Evolutionary conservation across 352 stramenopile genomes (phyloP).

Genomic region (Globisporangium nagaii): DNA sequence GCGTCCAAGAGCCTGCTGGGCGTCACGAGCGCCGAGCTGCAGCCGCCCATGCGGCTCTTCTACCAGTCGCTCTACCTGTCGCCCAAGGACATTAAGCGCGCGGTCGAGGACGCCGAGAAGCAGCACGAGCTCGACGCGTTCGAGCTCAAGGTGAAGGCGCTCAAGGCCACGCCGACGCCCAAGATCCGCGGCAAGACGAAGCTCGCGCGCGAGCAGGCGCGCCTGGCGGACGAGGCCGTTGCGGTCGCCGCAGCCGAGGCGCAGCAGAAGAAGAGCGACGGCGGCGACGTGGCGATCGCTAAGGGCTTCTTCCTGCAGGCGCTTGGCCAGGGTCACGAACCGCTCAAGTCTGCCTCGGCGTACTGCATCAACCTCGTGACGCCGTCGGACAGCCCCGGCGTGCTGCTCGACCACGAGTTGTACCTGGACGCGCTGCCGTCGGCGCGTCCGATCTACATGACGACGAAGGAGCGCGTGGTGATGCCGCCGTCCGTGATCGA

Average conservation of each 20-base stretch:
- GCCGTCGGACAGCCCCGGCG: slow-evolving; percentile 46
- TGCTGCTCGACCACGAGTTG: slow-evolving; percentile 66
- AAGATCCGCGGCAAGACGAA: slow-evolving; percentile 12
- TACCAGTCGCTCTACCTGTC: slow-evolving; percentile 79
- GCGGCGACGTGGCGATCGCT: slow-evolving; percentile 24
- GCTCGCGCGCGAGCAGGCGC: slow-evolving; percentile 3
- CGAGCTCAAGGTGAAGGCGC: slow-evolving; percentile 2
- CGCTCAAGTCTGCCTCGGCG: slow-evolving; percentile 38
- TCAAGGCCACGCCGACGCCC: slow-evolving; percentile 14
- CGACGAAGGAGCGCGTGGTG: slow-evolving; percentile 23
- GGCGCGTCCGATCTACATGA: slow-evolving; percentile 47
- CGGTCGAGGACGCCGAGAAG: slow-evolving; percentile 38
- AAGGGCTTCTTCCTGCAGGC: slow-evolving; percentile 70
- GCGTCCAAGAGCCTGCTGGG: slow-evolving; percentile 32
- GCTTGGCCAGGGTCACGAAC: slow-evolving; percentile 64
- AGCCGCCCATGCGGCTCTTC: slow-evolving; percentile 57
- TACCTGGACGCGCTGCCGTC: slow-evolving; percentile 71
- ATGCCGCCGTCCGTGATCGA: slow-evolving; percentile 75
- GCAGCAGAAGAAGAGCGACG: slow-evolving; percentile 15
- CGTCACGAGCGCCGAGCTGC: slow-evolving; percentile 42
- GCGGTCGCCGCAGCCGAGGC: not conserved
- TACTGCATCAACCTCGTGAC: slow-evolving; percentile 82
- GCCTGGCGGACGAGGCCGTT: not conserved
- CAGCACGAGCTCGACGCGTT: slow-evolving; percentile 24
- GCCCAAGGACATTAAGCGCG: slow-evolving; percentile 39